Evolutionary conservation across 106 monocot genomes (phyloP), one percentile per base, ranked within the genome.

Genomic region (Platanthera guangdongensis): DNA sequence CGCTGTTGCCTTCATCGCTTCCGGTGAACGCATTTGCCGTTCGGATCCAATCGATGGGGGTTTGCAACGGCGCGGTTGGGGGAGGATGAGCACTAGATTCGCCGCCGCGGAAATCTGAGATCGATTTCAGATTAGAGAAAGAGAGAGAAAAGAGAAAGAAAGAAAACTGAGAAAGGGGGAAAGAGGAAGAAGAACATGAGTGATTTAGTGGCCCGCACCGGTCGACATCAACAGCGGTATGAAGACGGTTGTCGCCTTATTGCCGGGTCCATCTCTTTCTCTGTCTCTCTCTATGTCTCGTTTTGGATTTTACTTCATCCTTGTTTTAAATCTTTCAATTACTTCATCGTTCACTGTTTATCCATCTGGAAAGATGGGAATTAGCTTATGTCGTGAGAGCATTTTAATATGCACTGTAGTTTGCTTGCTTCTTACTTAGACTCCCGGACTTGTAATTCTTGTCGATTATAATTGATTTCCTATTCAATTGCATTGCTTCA

Each of bases 161-260:
- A 68, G 47, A n/a, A 51, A 51, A 57, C 12, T 47, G 55, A 49
- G 72, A 68, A 45, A 71, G 52, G n/a, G 25, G 55, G 47, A 52
- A 68, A 74, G 52, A 45, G 72, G 77, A 39, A 18, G 51, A 73
- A 51, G 68, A 74, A 68, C 45, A 89, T 89, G 89, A 82, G 84
- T 51, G 89, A 89, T 74, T 76, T 89, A 79, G 89, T 89, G 81
- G 89, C 89, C 70, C 86, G 89, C 72, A 89, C 89, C 50, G 89
- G 89, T 83, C 89, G 89, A 22, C 89, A 89, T 83, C 89, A 89
- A 84, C 89, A 89, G 81, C 86, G 86, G 13, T 89, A 89, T 77
- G 77, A 86, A 71, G 89, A 28, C 51, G 86, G 89, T 2, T 81
- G 81, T 76, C 89, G 89, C 77, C 89, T 89, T 68, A 63, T 89